Conservation (phyloP, 768 basidiomycete species). For the Calocera viscosa region DNA sequence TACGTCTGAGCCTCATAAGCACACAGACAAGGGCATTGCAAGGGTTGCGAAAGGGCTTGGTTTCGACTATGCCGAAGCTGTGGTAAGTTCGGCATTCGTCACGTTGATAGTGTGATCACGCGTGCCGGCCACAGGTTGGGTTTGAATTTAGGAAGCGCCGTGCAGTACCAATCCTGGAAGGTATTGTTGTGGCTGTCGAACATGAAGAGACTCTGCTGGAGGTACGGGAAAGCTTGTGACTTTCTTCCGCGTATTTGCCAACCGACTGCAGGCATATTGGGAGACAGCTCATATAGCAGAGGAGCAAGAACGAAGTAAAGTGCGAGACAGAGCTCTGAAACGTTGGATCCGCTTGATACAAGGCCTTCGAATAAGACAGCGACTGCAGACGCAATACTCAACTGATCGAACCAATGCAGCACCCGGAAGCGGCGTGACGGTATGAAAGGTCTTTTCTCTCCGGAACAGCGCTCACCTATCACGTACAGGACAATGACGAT, state of each 20-base stretch:
- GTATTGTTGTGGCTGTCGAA: slow-evolving; percentile 76
- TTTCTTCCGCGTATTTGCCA: slow-evolving; percentile 10
- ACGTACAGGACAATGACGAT: background rate
- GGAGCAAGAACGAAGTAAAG: slow-evolving; percentile 62
- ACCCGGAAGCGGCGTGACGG: background rate
- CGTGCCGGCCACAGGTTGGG: slow-evolving; percentile 47
- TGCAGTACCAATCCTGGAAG: slow-evolving; percentile 72
- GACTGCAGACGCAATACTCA: slow-evolving; percentile 66
- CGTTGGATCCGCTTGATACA: slow-evolving; percentile 81
- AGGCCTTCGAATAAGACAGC: slow-evolving; percentile 73
- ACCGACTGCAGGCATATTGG: slow-evolving; percentile 57
- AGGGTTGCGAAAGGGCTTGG: slow-evolving; percentile 81
- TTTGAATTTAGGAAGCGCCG: slow-evolving; percentile 93
- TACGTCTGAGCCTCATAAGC: background rate
- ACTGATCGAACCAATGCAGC: background rate
- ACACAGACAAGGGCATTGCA: slow-evolving; percentile 64
- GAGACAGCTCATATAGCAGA: slow-evolving; percentile 66
- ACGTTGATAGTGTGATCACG: background rate
- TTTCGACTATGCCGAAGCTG: slow-evolving; percentile 87
- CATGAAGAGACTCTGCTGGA: slow-evolving; percentile 62
- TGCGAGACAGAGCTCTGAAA: slow-evolving; percentile 67
- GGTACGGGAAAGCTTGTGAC: slow-evolving; percentile 31
- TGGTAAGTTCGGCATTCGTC: slow-evolving; percentile 45
- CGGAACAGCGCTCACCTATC: background rate
- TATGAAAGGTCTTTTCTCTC: background rate